These are phyloP conservation scores for Fomitopsis schrenkii DNA, from an alignment of 1,284 basidiomycete genomes.

Conservation along the genomic window DNA sequence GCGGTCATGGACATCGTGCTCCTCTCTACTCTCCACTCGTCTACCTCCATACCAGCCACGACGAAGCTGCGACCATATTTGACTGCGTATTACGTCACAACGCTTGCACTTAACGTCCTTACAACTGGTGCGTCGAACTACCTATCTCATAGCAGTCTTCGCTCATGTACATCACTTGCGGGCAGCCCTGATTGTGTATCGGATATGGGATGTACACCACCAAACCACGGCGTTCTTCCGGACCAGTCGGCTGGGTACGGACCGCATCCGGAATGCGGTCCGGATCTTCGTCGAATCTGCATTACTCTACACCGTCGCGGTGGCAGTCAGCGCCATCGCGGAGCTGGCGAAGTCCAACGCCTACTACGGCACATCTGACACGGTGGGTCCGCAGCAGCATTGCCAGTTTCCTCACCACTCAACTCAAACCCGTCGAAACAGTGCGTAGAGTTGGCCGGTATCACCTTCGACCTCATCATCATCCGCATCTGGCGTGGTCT, in stretches of 20 bases:
- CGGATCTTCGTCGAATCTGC: constrained; percentile 36
- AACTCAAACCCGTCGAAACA: background rate
- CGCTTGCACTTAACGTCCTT: background rate
- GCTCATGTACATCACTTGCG: no score
- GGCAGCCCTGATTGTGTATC: constrained; percentile 28
- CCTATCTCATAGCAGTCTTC: no score
- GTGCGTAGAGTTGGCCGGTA: background rate
- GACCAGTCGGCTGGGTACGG: background rate
- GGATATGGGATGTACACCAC: constrained; percentile 26
- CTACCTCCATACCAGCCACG: background rate
- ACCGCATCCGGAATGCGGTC: constrained; percentile 9
- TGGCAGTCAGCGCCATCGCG: constrained; percentile 30
- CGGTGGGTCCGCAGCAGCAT: background rate
- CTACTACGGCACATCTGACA: constrained; percentile 18
- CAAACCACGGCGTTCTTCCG: constrained; percentile 2
- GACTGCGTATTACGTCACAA: background rate
- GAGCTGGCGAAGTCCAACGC: constrained; percentile 33
- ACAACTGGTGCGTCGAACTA: background rate
- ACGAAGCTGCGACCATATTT: background rate
- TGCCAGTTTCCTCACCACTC: background rate
- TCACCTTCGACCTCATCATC: background rate
- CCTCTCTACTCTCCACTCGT: background rate
- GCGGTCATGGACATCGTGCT: background rate
- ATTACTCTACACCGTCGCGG: constrained; percentile 32
- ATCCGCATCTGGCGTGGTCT: background rate